These are phyloP conservation scores for Ilyonectria mors-panacis DNA, from an alignment of 2,329 filamentous ascomycete genomes.

Conservation along the genomic window DNA sequence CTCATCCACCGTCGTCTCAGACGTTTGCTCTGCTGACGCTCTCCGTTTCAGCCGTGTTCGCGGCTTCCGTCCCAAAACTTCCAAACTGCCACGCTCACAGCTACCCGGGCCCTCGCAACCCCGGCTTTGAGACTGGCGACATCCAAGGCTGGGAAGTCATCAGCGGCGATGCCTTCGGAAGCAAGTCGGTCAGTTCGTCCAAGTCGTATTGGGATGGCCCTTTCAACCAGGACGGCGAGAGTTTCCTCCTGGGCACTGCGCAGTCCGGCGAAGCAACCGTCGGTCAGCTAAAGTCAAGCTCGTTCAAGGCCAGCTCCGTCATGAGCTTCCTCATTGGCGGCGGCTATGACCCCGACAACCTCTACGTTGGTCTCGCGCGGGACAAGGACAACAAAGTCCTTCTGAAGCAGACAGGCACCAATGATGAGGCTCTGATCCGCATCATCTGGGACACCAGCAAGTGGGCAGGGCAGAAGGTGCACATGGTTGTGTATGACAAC, in stretches of 20 bases:
- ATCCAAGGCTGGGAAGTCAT: slow-evolving; percentile 48
- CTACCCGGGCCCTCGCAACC: slow-evolving; percentile 36
- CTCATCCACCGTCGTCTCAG: neutral
- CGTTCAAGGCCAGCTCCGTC: slow-evolving; percentile 47
- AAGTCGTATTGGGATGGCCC: slow-evolving; percentile 48
- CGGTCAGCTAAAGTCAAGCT: slow-evolving; percentile 47
- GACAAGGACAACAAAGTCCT: slow-evolving; percentile 45
- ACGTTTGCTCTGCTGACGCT: slow-evolving; percentile 8
- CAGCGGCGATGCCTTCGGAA: slow-evolving; percentile 45
- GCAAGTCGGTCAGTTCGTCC: slow-evolving; percentile 39
- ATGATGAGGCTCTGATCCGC: slow-evolving; percentile 50
- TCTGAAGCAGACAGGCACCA: slow-evolving; percentile 48
- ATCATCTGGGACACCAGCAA: slow-evolving; percentile 51
- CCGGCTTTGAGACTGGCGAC: slow-evolving; percentile 47
- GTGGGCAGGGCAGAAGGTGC: slow-evolving; percentile 45
- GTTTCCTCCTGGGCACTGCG: slow-evolving; percentile 46
- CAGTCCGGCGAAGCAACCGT: slow-evolving; percentile 47
- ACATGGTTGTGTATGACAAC: slow-evolving; percentile 44
- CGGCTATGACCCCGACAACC: slow-evolving; percentile 49
- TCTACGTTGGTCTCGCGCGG: slow-evolving; percentile 49
- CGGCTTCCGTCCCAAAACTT: slow-evolving; percentile 16
- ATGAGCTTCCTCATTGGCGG: slow-evolving; percentile 51
- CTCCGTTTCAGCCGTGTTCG: neutral
- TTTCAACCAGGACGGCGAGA: slow-evolving; percentile 44
- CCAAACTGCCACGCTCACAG: slow-evolving; percentile 7